Evolutionary conservation across 2,329 filamentous ascomycete genomes (phyloP).

Genomic region (Shiraia bambusicola): DNA sequence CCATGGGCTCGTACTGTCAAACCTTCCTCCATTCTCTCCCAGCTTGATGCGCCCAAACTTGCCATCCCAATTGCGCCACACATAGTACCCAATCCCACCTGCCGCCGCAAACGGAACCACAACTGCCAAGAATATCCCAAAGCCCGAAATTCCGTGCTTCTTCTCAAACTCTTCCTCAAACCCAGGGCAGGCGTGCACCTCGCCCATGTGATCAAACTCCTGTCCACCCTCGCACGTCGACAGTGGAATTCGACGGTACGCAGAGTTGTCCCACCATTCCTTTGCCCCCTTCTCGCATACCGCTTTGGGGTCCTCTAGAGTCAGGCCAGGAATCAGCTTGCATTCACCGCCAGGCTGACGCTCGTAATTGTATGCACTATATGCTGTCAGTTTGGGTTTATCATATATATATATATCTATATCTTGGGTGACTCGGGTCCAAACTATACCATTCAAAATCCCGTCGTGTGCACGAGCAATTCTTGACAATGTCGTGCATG

Average conservation of each 20-base stretch:
- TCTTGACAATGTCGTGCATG: slow-evolving; percentile 67
- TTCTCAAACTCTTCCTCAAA: slow-evolving; percentile 81
- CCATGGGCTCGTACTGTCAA: slow-evolving; percentile 71
- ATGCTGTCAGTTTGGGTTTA: slow-evolving; percentile 15
- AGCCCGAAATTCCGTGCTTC: slow-evolving; percentile 67
- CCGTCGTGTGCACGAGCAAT: slow-evolving; percentile 79
- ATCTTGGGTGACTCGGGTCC: not conserved
- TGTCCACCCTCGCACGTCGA: slow-evolving; percentile 79
- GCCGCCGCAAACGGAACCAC: slow-evolving; percentile 73
- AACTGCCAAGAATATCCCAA: slow-evolving; percentile 83
- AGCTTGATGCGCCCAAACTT: slow-evolving; percentile 90
- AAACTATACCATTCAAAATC: slow-evolving; percentile 86
- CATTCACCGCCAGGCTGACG: slow-evolving; percentile 76
- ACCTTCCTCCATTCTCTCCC: slow-evolving; percentile 59
- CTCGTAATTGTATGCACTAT: slow-evolving; percentile 90
- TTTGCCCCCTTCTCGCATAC: slow-evolving; percentile 67
- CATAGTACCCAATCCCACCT: slow-evolving; percentile 74
- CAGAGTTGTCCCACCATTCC: slow-evolving; percentile 84
- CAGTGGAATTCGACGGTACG: slow-evolving; percentile 85
- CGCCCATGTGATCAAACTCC: slow-evolving; percentile 69
- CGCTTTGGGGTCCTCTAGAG: slow-evolving; percentile 61
- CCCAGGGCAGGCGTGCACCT: slow-evolving; percentile 67
- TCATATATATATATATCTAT: too few species aligned
- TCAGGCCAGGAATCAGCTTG: slow-evolving; percentile 70
- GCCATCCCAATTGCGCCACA: slow-evolving; percentile 79